phyloP scores from a whole-genome alignment of 1,284 basidiomycete species.

The Sanghuangporus baumii region DNA sequence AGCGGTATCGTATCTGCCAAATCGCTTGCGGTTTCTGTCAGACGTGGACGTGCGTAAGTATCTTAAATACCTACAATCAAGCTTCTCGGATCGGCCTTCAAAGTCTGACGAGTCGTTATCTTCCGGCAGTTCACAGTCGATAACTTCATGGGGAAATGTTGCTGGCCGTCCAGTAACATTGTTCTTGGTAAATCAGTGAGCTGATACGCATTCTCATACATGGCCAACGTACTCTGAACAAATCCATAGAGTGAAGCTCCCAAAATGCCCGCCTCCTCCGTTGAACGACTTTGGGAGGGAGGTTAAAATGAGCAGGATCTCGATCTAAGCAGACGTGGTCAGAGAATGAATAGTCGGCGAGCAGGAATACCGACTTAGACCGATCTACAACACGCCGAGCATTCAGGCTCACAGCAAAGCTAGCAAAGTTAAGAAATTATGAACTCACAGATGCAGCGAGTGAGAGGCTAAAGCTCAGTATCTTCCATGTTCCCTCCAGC shows the following conservation, averaged over 20 bases:
- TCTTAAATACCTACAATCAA: background rate
- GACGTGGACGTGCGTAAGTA: background rate
- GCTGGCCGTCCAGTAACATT: slow-evolving; percentile 10
- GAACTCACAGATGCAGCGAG: slow-evolving; percentile 25
- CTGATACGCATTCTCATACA: background rate
- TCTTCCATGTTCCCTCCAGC: slow-evolving; percentile 22
- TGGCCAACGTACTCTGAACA: background rate
- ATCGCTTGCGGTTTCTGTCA: background rate
- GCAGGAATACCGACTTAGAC: slow-evolving; percentile 5
- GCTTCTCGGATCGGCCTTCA: background rate
- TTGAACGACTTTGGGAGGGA: slow-evolving; percentile 6
- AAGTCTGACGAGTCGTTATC: slow-evolving; percentile 3
- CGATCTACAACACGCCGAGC: slow-evolving; percentile 1
- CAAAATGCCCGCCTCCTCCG: slow-evolving; percentile 13
- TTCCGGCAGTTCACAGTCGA: slow-evolving; percentile 15
- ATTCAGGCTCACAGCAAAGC: too few species aligned
- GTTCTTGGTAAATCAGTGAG: background rate
- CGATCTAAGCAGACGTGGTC: slow-evolving; percentile 1
- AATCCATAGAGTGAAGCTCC: slow-evolving; percentile 7
- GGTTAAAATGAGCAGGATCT: slow-evolving; percentile 12
- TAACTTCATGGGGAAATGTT: slow-evolving; percentile 5
- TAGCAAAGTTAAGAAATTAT: background rate
- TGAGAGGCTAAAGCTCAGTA: slow-evolving; percentile 23
- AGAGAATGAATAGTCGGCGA: too few species aligned
- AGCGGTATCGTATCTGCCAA: background rate